Evolutionary conservation across 2,329 filamentous ascomycete species (phyloP).

Genomic region (Colletotrichum australisinense): DNA sequence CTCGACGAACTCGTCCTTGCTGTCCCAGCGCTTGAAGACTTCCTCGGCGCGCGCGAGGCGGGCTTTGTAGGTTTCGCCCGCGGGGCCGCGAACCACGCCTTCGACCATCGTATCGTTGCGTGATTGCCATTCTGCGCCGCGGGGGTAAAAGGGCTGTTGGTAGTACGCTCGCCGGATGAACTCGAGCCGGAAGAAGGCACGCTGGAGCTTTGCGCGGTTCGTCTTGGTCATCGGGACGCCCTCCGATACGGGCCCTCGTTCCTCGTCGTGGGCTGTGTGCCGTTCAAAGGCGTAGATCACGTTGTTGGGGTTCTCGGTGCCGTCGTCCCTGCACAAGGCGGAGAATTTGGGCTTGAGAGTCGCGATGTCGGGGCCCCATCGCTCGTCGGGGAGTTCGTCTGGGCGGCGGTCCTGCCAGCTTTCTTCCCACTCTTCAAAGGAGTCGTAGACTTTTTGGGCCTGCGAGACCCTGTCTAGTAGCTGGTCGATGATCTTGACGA

Average conservation of each 20-base stretch:
- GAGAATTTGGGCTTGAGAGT: neutral
- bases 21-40: slow-evolving; percentile 10
- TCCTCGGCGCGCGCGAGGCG: neutral
- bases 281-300: slow-evolving; percentile 11
- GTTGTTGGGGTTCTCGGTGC: neutral
- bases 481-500: neutral
- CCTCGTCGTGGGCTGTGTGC: neutral
- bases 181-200: slow-evolving; percentile 31
- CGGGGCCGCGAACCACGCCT: neutral
- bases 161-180: slow-evolving; percentile 15
- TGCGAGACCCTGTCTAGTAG: neutral
- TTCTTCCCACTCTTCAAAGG: slow-evolving; percentile 1
- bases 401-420: neutral
- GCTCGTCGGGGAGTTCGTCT: neutral
- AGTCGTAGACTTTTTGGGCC: neutral
- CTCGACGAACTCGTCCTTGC: slow-evolving; percentile 5
- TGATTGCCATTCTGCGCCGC: neutral
- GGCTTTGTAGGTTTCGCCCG: slow-evolving; percentile 6
- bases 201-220: slow-evolving; percentile 8
- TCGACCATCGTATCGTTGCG: neutral
- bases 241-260: neutral
- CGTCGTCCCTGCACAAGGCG: neutral
- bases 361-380: neutral
- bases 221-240: neutral
- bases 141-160: slow-evolving; percentile 5